phyloP scores from a whole-genome alignment of 257 asterid species.

The Solanum clarkiae region DNA sequence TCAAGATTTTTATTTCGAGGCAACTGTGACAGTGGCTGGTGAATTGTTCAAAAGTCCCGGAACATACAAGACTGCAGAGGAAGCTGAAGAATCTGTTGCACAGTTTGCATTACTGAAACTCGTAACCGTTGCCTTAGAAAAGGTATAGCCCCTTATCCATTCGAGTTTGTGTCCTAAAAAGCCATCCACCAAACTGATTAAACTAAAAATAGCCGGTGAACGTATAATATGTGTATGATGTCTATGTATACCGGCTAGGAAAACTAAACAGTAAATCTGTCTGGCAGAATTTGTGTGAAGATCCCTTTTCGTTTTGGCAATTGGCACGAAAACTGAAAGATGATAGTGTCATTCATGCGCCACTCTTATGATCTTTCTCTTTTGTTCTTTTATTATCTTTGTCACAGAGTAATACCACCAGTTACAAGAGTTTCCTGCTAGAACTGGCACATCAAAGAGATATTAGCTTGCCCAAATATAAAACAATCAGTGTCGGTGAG shows the following conservation, averaged over 20 bases:
- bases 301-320: neutral
- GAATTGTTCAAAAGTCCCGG: constrained; percentile 13
- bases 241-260: too few relatives aligned
- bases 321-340: neutral
- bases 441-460: constrained; percentile 21
- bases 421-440: constrained; percentile 31
- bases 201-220: too few relatives aligned
- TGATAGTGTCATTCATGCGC: neutral
- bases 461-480: constrained; percentile 7
- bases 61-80: constrained; percentile 6
- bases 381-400: neutral
- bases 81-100: constrained; percentile 36
- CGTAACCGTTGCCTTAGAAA: constrained; percentile 11
- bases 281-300: too few relatives aligned
- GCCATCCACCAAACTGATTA: too few relatives aligned
- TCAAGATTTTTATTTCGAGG: constrained; percentile 9
- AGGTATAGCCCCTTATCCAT: constrained; percentile 9
- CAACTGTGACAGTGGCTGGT: constrained; percentile 10
- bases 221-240: too few relatives aligned
- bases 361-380: neutral
- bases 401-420: constrained; percentile 2
- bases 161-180: neutral
- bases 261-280: too few relatives aligned
- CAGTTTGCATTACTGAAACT: constrained; percentile 26
- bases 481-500: neutral